Conservation (phyloP, 2,329 filamentous ascomycete genomes). For the Colletotrichum sp. region DNA sequence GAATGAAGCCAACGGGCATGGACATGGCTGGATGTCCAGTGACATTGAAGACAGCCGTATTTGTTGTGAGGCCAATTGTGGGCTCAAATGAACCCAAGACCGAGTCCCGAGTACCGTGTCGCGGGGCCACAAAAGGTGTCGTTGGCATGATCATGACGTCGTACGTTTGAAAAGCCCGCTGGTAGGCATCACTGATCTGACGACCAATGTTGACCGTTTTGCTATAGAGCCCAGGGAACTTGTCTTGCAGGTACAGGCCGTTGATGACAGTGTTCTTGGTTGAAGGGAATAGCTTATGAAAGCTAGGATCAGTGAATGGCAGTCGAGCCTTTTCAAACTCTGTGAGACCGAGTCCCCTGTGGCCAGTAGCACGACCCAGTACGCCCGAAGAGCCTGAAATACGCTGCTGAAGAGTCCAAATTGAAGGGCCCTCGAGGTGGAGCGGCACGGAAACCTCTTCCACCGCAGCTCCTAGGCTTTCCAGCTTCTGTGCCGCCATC, state of each 20-base stretch:
- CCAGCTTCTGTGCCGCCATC: constrained; percentile 44
- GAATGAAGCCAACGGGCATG: constrained; percentile 53
- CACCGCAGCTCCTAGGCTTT: constrained; percentile 51
- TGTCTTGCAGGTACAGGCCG: constrained; percentile 48
- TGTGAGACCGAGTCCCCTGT: constrained; percentile 52
- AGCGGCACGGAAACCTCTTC: constrained; percentile 55
- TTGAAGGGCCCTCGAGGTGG: constrained; percentile 50
- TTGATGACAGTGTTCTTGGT: constrained; percentile 62
- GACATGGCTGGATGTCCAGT: constrained; percentile 62
- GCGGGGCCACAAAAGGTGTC: constrained; percentile 50
- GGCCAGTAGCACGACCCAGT: constrained; percentile 47
- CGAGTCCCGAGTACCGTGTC: constrained; percentile 41
- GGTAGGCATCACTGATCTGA: constrained; percentile 51
- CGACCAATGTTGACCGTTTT: constrained; percentile 54
- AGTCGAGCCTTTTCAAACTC: constrained; percentile 55
- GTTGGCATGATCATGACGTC: constrained; percentile 55
- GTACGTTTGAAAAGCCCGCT: constrained; percentile 40
- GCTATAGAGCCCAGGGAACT: constrained; percentile 50
- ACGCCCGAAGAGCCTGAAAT: constrained; percentile 47
- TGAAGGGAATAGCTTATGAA: constrained; percentile 54
- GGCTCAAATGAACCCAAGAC: constrained; percentile 51
- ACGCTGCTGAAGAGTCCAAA: constrained; percentile 55
- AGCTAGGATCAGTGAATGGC: constrained; percentile 50
- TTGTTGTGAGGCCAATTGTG: constrained; percentile 58
- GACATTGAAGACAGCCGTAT: constrained; percentile 62